A percentile compares a stretch with the other conserved stretches of the same genome.
Conservation (phyloP, 1,139 yeast genomes). For the Pneumocystis wakefieldiae region DNA sequence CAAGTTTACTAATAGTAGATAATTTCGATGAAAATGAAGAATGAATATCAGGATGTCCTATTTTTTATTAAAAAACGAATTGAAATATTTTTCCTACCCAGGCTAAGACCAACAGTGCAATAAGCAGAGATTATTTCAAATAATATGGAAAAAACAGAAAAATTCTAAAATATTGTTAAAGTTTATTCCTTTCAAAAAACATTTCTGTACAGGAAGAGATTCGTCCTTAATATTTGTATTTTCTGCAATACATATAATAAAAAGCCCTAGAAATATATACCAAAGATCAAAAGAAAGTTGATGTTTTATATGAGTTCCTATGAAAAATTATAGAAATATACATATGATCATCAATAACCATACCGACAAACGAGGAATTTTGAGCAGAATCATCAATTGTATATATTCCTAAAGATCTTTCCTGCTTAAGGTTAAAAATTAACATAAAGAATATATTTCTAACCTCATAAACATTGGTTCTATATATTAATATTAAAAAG, state of each 20-base stretch:
- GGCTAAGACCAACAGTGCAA: slow-evolving; percentile 16
- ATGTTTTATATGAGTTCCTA: slow-evolving; percentile 77
- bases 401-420: slow-evolving; percentile 78
- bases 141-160: slow-evolving; percentile 54
- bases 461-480: slow-evolving; percentile 94
- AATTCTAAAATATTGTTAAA: slow-evolving; percentile 24
- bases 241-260: slow-evolving; percentile 76
- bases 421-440: not conserved
- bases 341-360: not conserved
- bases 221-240: slow-evolving; percentile 20
- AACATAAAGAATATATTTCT: not conserved
- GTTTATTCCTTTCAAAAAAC: slow-evolving; percentile 1
- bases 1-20: slow-evolving; percentile 58
- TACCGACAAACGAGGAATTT: not conserved
- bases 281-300: slow-evolving; percentile 90
- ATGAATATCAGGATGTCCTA: slow-evolving; percentile 57
- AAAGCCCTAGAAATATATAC: slow-evolving; percentile 77
- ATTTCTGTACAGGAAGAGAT: slow-evolving; percentile 1
- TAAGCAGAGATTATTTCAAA: slow-evolving; percentile 91
- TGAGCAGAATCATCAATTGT: slow-evolving; percentile 20
- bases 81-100: slow-evolving; percentile 4
- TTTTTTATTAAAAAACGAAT: slow-evolving; percentile 31
- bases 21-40: slow-evolving; percentile 66
- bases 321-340: slow-evolving; percentile 26
- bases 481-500: slow-evolving; percentile 42